phyloP scores from a whole-genome alignment of 352 stramenopile genomes.

The Phytophthora kernoviae region DNA sequence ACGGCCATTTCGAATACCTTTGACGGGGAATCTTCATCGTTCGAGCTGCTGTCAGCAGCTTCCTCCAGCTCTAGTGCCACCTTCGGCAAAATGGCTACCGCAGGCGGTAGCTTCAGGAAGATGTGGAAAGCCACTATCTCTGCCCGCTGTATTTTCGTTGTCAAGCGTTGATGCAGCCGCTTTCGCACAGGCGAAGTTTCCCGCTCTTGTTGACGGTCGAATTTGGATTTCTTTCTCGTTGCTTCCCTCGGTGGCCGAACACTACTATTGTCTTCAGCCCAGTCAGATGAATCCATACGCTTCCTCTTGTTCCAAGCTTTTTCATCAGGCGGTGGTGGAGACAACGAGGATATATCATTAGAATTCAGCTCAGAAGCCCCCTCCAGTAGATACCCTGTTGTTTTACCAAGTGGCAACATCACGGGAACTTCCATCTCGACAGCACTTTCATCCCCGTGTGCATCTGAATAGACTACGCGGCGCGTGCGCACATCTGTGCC shows the following conservation, averaged over 20 bases:
- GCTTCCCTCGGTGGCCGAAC: constrained; percentile 29
- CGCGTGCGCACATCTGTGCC: constrained; percentile 69
- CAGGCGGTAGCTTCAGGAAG: constrained; percentile 63
- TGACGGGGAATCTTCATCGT: constrained; percentile 28
- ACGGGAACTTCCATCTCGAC: constrained; percentile 83
- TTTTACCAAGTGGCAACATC: constrained; percentile 64
- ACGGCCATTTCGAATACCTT: background rate
- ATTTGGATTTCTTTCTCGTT: constrained; percentile 36
- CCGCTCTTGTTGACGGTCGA: constrained; percentile 34
- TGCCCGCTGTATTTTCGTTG: constrained; percentile 53
- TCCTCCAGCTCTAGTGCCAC: constrained; percentile 79
- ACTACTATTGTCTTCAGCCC: constrained; percentile 20
- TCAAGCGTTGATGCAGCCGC: constrained; percentile 58
- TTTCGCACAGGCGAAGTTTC: constrained; percentile 63
- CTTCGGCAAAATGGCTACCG: constrained; percentile 65
- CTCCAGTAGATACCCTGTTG: constrained; percentile 68
- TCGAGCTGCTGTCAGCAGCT: constrained; percentile 28
- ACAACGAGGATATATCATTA: constrained; percentile 59
- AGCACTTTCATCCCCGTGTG: constrained; percentile 47
- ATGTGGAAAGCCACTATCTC: constrained; percentile 65
- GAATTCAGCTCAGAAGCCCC: constrained; percentile 19
- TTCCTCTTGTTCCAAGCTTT: constrained; percentile 50
- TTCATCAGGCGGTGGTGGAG: constrained; percentile 58
- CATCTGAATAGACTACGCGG: constrained; percentile 61
- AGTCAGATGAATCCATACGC: constrained; percentile 21